A percentile compares a stretch with the other conserved stretches of the same genome.
Conservation (phyloP, 768 basidiomycete genomes). For the Lactifluus subvellereus region DNA sequence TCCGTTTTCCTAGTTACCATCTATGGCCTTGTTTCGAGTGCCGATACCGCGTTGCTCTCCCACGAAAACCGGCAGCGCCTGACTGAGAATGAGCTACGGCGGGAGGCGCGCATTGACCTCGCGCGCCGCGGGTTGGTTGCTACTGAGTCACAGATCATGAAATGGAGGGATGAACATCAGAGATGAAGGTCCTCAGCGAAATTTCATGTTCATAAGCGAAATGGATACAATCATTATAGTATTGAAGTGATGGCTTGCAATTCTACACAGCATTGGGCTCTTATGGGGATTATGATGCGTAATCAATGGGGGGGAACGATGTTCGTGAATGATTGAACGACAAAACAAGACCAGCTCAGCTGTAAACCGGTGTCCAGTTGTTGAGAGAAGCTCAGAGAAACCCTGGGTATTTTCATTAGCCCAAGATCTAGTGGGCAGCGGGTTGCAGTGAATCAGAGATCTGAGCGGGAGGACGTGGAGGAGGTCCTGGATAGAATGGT, state of each 20-base stretch:
- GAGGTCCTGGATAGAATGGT: constrained; percentile 29
- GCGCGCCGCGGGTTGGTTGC: constrained; percentile 67
- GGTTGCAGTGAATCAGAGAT: constrained; percentile 11
- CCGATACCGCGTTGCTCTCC: constrained; percentile 66
- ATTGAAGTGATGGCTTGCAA: constrained; percentile 13
- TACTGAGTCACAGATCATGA: constrained; percentile 78
- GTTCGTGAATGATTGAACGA: constrained; percentile 13
- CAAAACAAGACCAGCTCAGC: not conserved
- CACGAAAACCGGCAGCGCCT: constrained; percentile 63
- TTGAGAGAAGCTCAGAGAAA: not conserved
- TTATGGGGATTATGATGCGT: constrained; percentile 13
- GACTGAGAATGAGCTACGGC: constrained; percentile 63
- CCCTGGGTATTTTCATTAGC: not conserved
- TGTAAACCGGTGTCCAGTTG: not conserved
- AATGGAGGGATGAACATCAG: constrained; percentile 54
- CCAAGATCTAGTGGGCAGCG: constrained; percentile 21
- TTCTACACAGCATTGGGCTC: constrained; percentile 17
- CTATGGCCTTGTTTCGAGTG: constrained; percentile 65
- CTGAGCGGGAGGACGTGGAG: constrained; percentile 28
- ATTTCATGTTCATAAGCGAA: not conserved
- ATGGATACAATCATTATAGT: constrained; percentile 20
- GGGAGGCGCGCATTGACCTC: constrained; percentile 69
- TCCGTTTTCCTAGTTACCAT: constrained; percentile 45
- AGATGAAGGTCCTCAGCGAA: not conserved
- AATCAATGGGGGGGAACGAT: not conserved